Percentiles rank a stretch among this genome's conserved stretches.
Evolutionary conservation across 2,329 filamentous ascomycete genomes (phyloP).

Genomic region (Aspergillus alliaceus): DNA sequence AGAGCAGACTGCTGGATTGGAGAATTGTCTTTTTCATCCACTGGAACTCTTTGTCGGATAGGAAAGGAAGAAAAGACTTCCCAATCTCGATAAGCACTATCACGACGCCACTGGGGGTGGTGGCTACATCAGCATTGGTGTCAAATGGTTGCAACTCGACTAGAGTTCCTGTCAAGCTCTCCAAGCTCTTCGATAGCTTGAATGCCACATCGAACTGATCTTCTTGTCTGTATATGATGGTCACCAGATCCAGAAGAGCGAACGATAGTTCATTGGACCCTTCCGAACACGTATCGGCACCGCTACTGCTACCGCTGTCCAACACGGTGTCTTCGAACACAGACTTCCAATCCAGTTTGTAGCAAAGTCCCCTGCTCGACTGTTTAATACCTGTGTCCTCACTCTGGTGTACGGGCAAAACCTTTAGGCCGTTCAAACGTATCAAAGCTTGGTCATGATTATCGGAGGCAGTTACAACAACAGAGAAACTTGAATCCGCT

Average conservation of each 20-base stretch:
- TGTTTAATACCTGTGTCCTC: neutral
- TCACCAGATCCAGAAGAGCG: neutral
- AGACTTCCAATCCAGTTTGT: neutral
- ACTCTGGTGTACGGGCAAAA: neutral
- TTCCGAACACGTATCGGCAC: neutral
- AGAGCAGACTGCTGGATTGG: neutral
- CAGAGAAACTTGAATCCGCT: neutral
- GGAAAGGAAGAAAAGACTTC: neutral
- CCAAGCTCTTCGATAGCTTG: neutral
- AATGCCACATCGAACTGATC: neutral
- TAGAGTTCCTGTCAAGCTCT: neutral
- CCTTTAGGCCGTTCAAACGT: neutral
- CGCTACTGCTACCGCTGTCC: neutral
- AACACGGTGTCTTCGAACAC: neutral
- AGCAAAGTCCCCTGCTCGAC: neutral
- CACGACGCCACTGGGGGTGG: neutral
- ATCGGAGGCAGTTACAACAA: neutral
- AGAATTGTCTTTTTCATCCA: neutral
- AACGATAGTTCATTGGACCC: neutral
- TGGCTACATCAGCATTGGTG: neutral
- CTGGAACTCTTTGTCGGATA: neutral
- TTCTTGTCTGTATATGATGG: neutral
- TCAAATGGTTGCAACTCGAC: neutral
- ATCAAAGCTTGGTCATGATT: neutral
- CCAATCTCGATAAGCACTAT: neutral